Evolutionary conservation across 2,329 filamentous ascomycete genomes (phyloP).

Genomic region (Colletotrichum siamense): DNA sequence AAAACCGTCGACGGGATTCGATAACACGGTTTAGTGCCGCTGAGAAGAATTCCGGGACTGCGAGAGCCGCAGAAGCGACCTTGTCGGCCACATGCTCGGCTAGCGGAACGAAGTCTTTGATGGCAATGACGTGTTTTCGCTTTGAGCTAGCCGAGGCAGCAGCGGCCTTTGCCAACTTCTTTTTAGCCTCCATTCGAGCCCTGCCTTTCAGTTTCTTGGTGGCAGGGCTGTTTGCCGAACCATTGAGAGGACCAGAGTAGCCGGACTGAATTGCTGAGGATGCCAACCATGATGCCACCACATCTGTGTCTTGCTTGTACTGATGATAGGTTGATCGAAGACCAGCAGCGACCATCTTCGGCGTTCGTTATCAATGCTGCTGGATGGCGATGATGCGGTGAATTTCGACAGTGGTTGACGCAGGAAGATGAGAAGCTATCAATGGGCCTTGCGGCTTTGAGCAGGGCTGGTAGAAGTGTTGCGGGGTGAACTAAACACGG

Average conservation of each 20-base stretch:
- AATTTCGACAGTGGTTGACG: neutral
- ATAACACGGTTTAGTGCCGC: slow-evolving; percentile 43
- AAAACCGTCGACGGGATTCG: slow-evolving; percentile 33
- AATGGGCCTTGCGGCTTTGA: neutral
- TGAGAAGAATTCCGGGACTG: slow-evolving; percentile 34
- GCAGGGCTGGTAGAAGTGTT: neutral
- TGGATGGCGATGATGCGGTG: neutral
- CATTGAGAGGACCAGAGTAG: slow-evolving; percentile 26
- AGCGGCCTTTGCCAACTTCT: neutral
- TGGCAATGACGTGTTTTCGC: slow-evolving; percentile 37
- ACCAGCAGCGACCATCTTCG: slow-evolving; percentile 24
- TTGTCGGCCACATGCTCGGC: slow-evolving; percentile 37
- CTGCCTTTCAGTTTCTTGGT: slow-evolving; percentile 31
- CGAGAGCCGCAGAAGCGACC: neutral
- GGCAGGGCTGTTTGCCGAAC: neutral
- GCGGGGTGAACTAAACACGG: neutral
- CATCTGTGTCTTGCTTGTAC: slow-evolving; percentile 47
- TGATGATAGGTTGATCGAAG: slow-evolving; percentile 38
- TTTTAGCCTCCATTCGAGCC: slow-evolving; percentile 16
- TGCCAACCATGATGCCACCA: slow-evolving; percentile 46
- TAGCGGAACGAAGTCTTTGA: slow-evolving; percentile 42
- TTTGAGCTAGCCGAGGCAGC: neutral
- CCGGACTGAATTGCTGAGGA: slow-evolving; percentile 41
- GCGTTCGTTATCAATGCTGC: neutral
- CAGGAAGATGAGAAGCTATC: neutral